phyloP scores from a whole-genome alignment of 2,329 filamentous ascomycete species.

The Acephala macrosclerotiorum region DNA sequence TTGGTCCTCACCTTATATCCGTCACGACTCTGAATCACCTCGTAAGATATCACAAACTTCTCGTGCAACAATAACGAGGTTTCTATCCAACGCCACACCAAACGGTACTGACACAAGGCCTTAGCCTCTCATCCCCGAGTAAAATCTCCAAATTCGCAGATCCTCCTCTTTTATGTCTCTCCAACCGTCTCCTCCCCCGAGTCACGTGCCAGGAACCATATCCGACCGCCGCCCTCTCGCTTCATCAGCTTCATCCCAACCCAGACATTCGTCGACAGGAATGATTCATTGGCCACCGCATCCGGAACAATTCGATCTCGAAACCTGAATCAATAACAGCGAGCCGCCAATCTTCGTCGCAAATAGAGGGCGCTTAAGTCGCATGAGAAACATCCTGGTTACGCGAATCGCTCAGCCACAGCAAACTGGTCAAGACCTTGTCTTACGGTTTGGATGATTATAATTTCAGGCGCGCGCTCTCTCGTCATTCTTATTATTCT shows the following conservation, averaged over 20 bases:
- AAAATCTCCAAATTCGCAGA: neutral
- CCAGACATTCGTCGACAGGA: neutral
- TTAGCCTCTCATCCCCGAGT: neutral
- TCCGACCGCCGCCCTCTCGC: too few relatives aligned
- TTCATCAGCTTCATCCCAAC: neutral
- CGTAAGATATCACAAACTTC: neutral
- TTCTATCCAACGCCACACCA: neutral
- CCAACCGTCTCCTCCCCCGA: neutral
- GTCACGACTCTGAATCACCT: neutral
- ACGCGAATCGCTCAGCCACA: conserved; percentile 12
- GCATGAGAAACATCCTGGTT: neutral
- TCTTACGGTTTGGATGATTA: neutral
- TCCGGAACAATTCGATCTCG: too few relatives aligned
- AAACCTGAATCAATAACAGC: neutral
- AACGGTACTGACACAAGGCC: neutral
- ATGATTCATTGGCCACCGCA: neutral
- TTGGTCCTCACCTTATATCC: too few relatives aligned
- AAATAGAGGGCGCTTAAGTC: conserved; percentile 1
- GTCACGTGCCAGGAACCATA: neutral
- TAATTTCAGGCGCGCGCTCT: neutral
- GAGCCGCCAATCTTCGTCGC: neutral
- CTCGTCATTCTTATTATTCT: neutral
- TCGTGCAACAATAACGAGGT: neutral
- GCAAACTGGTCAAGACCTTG: neutral
- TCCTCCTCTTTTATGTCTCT: neutral